Conservation (phyloP, 495 filamentous ascomycete genomes). For the Penicillium chermesinum region DNA sequence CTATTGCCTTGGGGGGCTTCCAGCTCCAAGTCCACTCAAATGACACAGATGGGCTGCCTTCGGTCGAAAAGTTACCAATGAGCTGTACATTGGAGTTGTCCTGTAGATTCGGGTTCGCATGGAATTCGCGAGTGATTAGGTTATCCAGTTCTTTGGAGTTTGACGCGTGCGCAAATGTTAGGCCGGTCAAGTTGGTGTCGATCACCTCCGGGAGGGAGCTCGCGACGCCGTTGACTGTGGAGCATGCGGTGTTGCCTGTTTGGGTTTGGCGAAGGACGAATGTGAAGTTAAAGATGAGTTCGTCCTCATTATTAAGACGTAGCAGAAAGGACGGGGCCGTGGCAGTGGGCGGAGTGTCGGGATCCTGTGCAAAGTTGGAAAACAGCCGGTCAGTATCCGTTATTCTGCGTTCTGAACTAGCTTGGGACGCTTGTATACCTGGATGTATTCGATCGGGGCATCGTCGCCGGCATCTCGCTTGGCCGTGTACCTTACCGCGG, state of each 20-base stretch:
- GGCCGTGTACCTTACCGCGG: constrained; percentile 72
- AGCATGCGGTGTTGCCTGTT: constrained; percentile 35
- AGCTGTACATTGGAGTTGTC: constrained; percentile 94
- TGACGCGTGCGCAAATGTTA: constrained; percentile 88
- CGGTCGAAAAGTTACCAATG: constrained; percentile 81
- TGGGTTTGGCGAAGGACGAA: constrained; percentile 74
- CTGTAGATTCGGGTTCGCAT: constrained; percentile 94
- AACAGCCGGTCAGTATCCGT: background rate
- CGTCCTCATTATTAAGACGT: constrained; percentile 84
- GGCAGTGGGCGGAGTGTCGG: constrained; percentile 56
- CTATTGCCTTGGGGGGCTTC: constrained; percentile 77
- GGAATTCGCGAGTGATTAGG: constrained; percentile 88
- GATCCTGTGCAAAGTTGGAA: constrained; percentile 54
- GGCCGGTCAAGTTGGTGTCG: constrained; percentile 78
- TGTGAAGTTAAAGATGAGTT: constrained; percentile 86
- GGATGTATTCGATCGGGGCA: constrained; percentile 79
- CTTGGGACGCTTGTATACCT: constrained; percentile 51
- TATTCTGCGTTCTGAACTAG: background rate
- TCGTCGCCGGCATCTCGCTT: constrained; percentile 71
- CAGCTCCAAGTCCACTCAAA: constrained; percentile 97
- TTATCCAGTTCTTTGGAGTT: constrained; percentile 85
- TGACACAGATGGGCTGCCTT: constrained; percentile 72
- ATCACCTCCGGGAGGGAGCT: constrained; percentile 42
- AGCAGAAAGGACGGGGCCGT: constrained; percentile 70
- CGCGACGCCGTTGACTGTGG: constrained; percentile 46